Evolutionary conservation across 768 basidiomycete genomes (phyloP).

Genomic region (Amanita jacksonii): DNA sequence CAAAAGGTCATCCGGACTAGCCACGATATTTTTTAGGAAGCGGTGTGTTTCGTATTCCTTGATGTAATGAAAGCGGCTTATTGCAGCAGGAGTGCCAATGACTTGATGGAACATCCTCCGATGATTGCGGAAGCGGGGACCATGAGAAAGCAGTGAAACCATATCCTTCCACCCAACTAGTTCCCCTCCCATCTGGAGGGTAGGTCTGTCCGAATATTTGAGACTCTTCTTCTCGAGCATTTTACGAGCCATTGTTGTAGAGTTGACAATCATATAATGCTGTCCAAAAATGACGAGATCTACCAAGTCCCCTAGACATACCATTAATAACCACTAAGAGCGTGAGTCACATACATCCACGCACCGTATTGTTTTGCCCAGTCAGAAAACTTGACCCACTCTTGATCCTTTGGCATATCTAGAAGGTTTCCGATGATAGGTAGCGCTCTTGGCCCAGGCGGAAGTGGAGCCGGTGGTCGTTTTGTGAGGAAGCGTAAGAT

Average conservation of each 20-base stretch:
- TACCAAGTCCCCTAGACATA: conserved; percentile 1
- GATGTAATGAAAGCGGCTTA: conserved; percentile 27
- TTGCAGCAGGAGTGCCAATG: conserved; percentile 28
- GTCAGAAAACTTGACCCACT: conserved; percentile 31
- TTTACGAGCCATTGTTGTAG: conserved; percentile 27
- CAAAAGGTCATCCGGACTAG: conserved; percentile 23
- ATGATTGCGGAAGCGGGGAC: conserved; percentile 30
- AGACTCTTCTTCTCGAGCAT: conserved; percentile 45
- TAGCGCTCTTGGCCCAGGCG: conserved; percentile 31
- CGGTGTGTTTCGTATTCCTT: conserved; percentile 30
- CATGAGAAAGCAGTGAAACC: conserved; percentile 27
- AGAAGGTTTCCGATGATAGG: conserved; percentile 37
- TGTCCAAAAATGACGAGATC: conserved; percentile 3
- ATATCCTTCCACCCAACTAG: conserved; percentile 32
- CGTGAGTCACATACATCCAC: neutral
- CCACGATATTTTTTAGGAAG: conserved; percentile 29
- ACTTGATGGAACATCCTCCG: conserved; percentile 32
- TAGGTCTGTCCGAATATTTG: conserved; percentile 47
- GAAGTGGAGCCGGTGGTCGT: conserved; percentile 20
- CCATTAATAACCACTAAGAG: neutral
- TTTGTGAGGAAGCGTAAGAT: neutral
- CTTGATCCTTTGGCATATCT: conserved; percentile 29
- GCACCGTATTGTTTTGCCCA: conserved; percentile 35
- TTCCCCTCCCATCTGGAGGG: too few species aligned
- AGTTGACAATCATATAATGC: conserved; percentile 34